Conservation (phyloP, 140 eudicot species). For the Oenanthe javanica region DNA sequence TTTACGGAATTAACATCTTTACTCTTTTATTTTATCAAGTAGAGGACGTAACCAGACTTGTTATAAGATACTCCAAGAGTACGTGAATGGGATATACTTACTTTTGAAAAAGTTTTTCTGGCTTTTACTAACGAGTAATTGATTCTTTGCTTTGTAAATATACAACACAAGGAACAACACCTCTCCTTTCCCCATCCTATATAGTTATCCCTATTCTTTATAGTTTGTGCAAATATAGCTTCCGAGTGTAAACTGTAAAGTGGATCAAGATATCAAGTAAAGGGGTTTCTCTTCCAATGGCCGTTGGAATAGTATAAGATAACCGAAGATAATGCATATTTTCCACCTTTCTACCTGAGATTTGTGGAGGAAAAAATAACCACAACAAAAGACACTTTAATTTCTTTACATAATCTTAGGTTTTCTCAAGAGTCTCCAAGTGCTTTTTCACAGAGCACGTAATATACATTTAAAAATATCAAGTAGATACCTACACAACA, state of each 20-base stretch:
- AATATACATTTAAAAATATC: background rate
- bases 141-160: too few species aligned
- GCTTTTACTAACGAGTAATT: too few species aligned
- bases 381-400: background rate
- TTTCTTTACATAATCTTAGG: background rate
- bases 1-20: too few species aligned
- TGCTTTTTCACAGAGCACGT: constrained; percentile 1
- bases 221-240: too few species aligned
- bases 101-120: too few species aligned
- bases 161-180: too few species aligned
- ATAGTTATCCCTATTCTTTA: too few species aligned
- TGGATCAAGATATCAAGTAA: background rate
- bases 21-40: too few species aligned
- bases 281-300: background rate
- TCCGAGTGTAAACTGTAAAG: background rate
- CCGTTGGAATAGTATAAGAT: background rate
- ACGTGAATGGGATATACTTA: too few species aligned
- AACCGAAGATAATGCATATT: background rate
- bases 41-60: too few species aligned
- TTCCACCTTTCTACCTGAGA: background rate
- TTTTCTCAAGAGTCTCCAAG: background rate
- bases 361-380: background rate
- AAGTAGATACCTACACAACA: background rate
- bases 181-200: too few species aligned
- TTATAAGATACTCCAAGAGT: too few species aligned